Conservation (phyloP, 352 stramenopile genomes). For the Bremia lactucae region DNA sequence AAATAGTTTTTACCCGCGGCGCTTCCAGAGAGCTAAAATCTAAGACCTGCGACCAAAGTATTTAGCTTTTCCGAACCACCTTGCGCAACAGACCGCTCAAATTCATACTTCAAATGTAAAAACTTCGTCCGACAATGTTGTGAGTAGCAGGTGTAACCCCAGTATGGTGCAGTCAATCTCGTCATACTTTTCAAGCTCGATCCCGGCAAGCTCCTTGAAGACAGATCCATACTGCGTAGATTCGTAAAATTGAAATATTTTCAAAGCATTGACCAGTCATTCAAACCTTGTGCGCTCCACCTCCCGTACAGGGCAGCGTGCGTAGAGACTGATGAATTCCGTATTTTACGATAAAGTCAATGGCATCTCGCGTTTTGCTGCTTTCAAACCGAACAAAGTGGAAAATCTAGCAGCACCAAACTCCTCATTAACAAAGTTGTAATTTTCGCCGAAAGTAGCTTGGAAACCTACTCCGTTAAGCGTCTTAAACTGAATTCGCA, state of each 20-base stretch:
- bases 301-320: constrained; percentile 67
- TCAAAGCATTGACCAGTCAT: neutral
- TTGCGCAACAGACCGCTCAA: neutral
- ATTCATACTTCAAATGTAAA: constrained; percentile 92
- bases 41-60: constrained; percentile 36
- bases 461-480: constrained; percentile 71
- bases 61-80: constrained; percentile 1
- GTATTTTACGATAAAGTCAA: constrained; percentile 67
- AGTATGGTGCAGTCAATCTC: constrained; percentile 96
- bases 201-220: constrained; percentile 71
- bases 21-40: constrained; percentile 67
- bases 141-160: constrained; percentile 95
- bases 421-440: neutral
- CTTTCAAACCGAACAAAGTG: constrained; percentile 92
- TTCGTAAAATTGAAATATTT: neutral
- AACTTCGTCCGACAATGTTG: constrained; percentile 92
- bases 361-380: constrained; percentile 55
- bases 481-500: constrained; percentile 76
- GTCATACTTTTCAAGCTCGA: constrained; percentile 76
- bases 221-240: constrained; percentile 63
- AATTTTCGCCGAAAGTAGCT: neutral
- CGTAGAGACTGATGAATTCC: constrained; percentile 76
- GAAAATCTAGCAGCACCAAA: constrained; percentile 55
- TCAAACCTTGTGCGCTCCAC: constrained; percentile 73
- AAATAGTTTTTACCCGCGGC: constrained; percentile 67